Conservation (phyloP, 805 yeast genomes). For the Lachancea kluyveri region DNA sequence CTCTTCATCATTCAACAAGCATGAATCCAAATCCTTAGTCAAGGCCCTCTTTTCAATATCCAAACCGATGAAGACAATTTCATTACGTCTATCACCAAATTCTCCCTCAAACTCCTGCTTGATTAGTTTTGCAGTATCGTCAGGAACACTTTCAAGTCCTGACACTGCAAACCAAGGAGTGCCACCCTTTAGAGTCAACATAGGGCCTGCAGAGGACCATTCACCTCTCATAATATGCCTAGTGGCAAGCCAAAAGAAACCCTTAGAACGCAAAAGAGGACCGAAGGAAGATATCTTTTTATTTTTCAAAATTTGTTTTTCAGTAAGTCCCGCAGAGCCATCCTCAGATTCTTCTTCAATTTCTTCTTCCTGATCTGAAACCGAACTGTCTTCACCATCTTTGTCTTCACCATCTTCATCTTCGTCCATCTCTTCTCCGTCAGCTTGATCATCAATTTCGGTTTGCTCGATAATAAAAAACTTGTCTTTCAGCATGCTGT, state of each 20-base stretch:
- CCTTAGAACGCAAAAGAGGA: slow-evolving; percentile 36
- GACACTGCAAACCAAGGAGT: slow-evolving; percentile 38
- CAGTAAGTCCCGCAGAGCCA: slow-evolving; percentile 28
- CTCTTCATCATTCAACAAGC: slow-evolving; percentile 38
- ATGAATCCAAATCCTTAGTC: slow-evolving; percentile 30
- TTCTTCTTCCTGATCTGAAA: slow-evolving; percentile 29
- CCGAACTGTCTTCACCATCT: slow-evolving; percentile 26
- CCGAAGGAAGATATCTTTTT: slow-evolving; percentile 34
- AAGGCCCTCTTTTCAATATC: slow-evolving; percentile 28
- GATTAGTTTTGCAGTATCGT: slow-evolving; percentile 28
- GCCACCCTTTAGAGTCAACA: slow-evolving; percentile 37
- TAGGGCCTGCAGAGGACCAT: slow-evolving; percentile 40
- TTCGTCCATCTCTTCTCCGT: slow-evolving; percentile 33
- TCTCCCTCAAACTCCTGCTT: slow-evolving; percentile 34
- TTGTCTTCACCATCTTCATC: slow-evolving; percentile 31
- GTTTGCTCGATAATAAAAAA: slow-evolving; percentile 38
- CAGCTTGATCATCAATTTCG: slow-evolving; percentile 41
- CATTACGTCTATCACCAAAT: slow-evolving; percentile 41
- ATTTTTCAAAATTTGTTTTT: slow-evolving; percentile 29
- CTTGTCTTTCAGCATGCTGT: slow-evolving; percentile 32
- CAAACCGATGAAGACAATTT: slow-evolving; percentile 40
- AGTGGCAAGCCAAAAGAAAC: slow-evolving; percentile 41
- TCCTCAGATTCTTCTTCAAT: slow-evolving; percentile 28
- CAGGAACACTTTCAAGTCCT: slow-evolving; percentile 31
- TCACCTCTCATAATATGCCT: slow-evolving; percentile 37